Percentiles rank a stretch among this genome's conserved stretches.
These are phyloP conservation scores for Gnetum montanum DNA, from an alignment of 75 land plant species.

Conservation along the genomic window DNA sequence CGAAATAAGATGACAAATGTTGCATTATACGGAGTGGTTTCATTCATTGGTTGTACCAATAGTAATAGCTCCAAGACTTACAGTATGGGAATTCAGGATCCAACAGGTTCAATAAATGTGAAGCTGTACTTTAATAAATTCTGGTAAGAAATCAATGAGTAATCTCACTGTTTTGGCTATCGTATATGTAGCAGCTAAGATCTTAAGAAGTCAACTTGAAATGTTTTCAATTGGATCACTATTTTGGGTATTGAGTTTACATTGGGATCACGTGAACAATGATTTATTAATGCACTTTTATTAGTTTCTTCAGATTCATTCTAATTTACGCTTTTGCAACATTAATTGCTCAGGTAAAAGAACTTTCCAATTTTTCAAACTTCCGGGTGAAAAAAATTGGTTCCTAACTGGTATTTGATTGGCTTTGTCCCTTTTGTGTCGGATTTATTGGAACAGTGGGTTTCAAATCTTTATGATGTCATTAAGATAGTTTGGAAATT, in stretches of 20 bases:
- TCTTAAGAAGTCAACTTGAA: background rate
- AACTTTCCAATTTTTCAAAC: too few relatives aligned
- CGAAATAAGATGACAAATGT: conserved; percentile 51
- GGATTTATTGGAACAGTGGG: too few relatives aligned
- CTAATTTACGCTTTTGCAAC: too few relatives aligned
- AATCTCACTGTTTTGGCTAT: too few relatives aligned
- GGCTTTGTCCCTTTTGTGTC: too few relatives aligned
- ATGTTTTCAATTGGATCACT: background rate
- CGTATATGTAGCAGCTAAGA: too few relatives aligned
- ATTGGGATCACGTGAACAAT: background rate
- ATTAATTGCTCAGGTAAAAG: too few relatives aligned
- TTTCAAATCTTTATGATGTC: too few relatives aligned
- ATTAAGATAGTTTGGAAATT: too few relatives aligned
- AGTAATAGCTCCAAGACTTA: conserved; percentile 16
- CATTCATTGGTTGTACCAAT: conserved; percentile 17
- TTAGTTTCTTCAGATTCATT: background rate
- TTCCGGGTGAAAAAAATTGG: too few relatives aligned
- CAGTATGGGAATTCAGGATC: conserved; percentile 42
- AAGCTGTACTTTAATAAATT: conserved; percentile 40
- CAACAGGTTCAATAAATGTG: conserved; percentile 32
- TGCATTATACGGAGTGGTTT: conserved; percentile 50
- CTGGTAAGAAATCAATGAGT: conserved; percentile 52
- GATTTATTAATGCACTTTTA: background rate
- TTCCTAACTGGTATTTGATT: too few relatives aligned
- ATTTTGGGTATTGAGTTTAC: background rate